Base-by-base conservation (phyloP, 2,329 filamentous ascomycete species). In the Zymoseptoria pseudotritici region DNA sequence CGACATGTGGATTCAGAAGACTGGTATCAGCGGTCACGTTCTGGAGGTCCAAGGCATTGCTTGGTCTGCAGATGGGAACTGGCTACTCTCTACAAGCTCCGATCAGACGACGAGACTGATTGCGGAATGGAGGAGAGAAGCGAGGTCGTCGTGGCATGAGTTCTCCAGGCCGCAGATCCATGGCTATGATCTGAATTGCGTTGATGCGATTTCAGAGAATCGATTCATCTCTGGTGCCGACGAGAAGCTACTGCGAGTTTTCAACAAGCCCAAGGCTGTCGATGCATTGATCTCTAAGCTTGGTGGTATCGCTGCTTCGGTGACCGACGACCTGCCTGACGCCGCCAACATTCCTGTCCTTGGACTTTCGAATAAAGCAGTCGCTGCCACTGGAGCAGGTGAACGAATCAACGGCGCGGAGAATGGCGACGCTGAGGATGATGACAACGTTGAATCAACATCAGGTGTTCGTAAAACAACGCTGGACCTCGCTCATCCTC, bases 171-270 rank as follows among this genome's bases (percentile, higher is more conserved):
- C 94, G 3, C 94, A 99, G 73, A 99, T 99, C 65, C 94, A 99
- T 73, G 94, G 94, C 46, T 99, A 99, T 73, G 93, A 99, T 73
- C 82, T 99, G 58, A 99, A 97, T 78, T 97, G 94, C 73, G 86
- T 97, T 64, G 89, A 91, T 70, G 83, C 86, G 0, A 79, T 97
- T 4, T 86, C 85, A 7, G 75, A 83, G 7, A 82, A 84, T 7
- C 88, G 87, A 66, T 99, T 99, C 71, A 88, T 97, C 21, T 96
- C 92, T 2, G 94, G 94, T 6, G 94, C 94, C 2, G 94, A 99
- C 66, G 94, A 99, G 78, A 99, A 99, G 76, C 84, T 99, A n/a
- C 84, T 99, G 73, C 88, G 94, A 22, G 93, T 99, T 1, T 99
- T 99, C 74, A 87, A 89, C 70, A 87, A 96, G 75, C 94, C 94